Evolutionary conservation across 2,329 filamentous ascomycete genomes (phyloP), one percentile per base, ranked within the genome.

Genomic region (Xylaria sp.): DNA sequence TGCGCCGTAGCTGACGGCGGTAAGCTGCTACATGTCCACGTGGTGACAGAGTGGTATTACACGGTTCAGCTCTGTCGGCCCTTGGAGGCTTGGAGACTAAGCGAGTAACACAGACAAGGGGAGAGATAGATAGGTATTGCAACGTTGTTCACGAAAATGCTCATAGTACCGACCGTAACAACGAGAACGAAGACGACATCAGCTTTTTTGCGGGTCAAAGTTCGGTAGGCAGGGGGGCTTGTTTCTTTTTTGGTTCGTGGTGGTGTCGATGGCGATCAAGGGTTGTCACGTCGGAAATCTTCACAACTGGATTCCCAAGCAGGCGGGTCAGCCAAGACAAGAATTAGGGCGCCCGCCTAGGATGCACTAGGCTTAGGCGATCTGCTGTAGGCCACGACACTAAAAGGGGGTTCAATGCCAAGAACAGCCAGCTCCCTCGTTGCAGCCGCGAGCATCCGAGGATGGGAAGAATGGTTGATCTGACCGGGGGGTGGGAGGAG

Each of bases 401-500:
- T n/a, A n/a, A n/a, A 9, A 9, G 46, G 15, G 4, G 14, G 56
- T 17, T 37, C 23, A 46, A 54, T 37, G 60, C 60, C 60, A 62
- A 62, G 60, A 53, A 19, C n/a, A 62, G 49, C 60, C 60, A 60
- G 45, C 40, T 51, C 61, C 57, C 61, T n/a, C 57, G 57, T 64
- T 64, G 52, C 47, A 64, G 61, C 57, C 61, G 61, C 52, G 52
- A 64, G 57, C 57, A 60, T 57, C 57, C 61, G 52, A 61, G 57
- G 35, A 57, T 51, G 31, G 12, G 47, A 35, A 38, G 31, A 51
- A 42, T 25, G 31, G 56, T 43, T 45, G 55, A 51, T 64, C 53
- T 35, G 51, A 60, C 56, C 28, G n/a, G 43, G 54, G 12, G 5
- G 23, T 11, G 25, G 35, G 21, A 9, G 42, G 60, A 57, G 28